Evolutionary conservation across 208 protist genomes (phyloP), one percentile per base, ranked within the genome.

Genomic region (Zelonia costaricensis): DNA sequence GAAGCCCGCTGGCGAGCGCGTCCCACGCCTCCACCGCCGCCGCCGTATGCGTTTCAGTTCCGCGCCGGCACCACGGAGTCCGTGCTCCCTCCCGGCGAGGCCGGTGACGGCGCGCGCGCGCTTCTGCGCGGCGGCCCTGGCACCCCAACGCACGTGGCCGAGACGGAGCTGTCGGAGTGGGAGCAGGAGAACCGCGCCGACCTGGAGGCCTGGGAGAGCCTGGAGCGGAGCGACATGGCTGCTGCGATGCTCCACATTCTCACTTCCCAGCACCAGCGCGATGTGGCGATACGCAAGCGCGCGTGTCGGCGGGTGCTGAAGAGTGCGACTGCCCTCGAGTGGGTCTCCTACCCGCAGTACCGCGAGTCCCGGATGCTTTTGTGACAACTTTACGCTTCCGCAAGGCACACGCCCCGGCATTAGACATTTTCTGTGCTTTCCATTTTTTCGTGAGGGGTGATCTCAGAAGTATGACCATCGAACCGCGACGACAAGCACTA

Each of bases 181-280:
- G 65, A 72, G 47, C 40, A 51, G 12, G 68, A 75, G 20, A 85
- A 81, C 35, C 33, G 49, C 0, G 67, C 63, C 33, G 54, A 76
- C n/a, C 46, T 82, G 48, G 57, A 74, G 45, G 67, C 76, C 28
- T 77, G 84, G 47, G 61, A 82, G 44, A 10, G 36, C 4, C 56
- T 33, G 33, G 83, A 90, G 39, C 70, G 80, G 22, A 46, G 67
- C 2, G 59, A 52, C 15, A 75, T 90, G 51, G 49, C 56, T 10
- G 16, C 42, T 1, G 39, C 45, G 28, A 76, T 86, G 67, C 16
- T 16, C 36, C 13, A 28, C 22, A 78, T 86, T 67, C 22, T 86
- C 1, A 23, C 38, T 7, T 47, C 63, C 39, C 79, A 86, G 61
- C 65, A 42, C 39, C 10, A 49, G 23, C 23, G 54, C 7, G 80